Evolutionary conservation across 164 flowering plant genomes (phyloP).

Genomic region (Tetracentron sinense): DNA sequence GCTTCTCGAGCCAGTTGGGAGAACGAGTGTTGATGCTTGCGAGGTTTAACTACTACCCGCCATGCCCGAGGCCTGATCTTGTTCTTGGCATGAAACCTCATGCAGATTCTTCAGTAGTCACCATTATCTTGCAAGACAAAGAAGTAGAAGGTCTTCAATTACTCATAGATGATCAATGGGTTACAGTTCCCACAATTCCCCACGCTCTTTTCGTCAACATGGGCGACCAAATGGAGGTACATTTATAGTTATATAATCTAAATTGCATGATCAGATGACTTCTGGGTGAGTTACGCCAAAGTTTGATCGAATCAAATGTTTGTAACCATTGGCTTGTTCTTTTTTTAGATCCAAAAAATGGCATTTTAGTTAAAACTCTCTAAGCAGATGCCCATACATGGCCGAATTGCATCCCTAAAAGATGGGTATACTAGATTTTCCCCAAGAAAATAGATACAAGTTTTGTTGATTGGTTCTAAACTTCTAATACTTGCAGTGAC

Average conservation of each 20-base stretch:
- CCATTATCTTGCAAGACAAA: constrained; percentile 48
- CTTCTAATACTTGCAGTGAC: too few species aligned
- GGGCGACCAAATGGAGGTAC: constrained; percentile 41
- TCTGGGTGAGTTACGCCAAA: too few species aligned
- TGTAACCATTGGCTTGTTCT: too few species aligned
- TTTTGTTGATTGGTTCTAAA: too few species aligned
- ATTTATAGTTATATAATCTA: not conserved
- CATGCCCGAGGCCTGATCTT: constrained; percentile 39
- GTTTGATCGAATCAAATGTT: too few species aligned
- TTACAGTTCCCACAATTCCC: constrained; percentile 36
- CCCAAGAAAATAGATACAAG: too few species aligned
- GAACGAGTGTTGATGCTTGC: constrained; percentile 17
- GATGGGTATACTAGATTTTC: too few species aligned
- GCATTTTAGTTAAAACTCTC: too few species aligned
- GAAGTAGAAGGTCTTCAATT: constrained; percentile 62
- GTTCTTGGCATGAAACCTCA: constrained; percentile 53
- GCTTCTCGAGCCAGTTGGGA: constrained; percentile 32
- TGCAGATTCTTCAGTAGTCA: constrained; percentile 46
- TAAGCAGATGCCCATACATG: too few species aligned
- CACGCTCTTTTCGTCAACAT: constrained; percentile 43
- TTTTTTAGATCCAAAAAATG: too few species aligned
- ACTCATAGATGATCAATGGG: constrained; percentile 44
- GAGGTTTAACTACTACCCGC: constrained; percentile 48
- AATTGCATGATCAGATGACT: too few species aligned
- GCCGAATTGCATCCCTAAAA: too few species aligned